These are phyloP conservation scores for Eremomyces bilateralis DNA, from an alignment of 495 filamentous ascomycete genomes.

Conservation along the genomic window DNA sequence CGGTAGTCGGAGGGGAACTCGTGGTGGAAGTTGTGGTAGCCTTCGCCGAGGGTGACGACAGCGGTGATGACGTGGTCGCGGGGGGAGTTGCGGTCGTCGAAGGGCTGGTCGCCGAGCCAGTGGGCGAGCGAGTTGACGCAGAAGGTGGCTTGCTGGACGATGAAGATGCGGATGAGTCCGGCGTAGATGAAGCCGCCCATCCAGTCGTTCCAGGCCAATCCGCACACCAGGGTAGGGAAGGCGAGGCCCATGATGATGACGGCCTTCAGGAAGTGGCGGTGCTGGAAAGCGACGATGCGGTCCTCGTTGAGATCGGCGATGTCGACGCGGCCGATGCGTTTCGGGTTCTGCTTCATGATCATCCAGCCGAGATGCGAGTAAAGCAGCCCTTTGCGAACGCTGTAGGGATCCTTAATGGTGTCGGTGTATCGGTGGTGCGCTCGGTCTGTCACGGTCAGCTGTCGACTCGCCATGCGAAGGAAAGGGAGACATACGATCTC, in stretches of 20 bases:
- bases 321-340: constrained; percentile 62
- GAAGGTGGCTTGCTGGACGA: constrained; percentile 98
- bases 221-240: constrained; percentile 65
- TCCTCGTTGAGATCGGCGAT: constrained; percentile 95
- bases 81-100: constrained; percentile 96
- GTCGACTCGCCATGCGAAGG: background rate
- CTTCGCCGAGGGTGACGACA: constrained; percentile 86
- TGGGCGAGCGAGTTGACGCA: constrained; percentile 98
- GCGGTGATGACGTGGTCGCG: constrained; percentile 94
- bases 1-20: constrained; percentile 98
- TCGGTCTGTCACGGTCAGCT: constrained; percentile 27
- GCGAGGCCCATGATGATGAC: constrained; percentile 73
- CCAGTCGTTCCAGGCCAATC: constrained; percentile 80
- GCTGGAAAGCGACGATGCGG: constrained; percentile 82
- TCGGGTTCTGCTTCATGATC: constrained; percentile 29
- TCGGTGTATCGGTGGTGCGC: constrained; percentile 98
- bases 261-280: constrained; percentile 78
- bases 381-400: constrained; percentile 87
- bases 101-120: constrained; percentile 98
- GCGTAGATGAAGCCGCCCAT: constrained; percentile 82
- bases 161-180: constrained; percentile 89
- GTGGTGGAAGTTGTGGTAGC: constrained; percentile 99
- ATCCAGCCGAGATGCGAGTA: constrained; percentile 87
- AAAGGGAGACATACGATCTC: constrained; percentile 29
- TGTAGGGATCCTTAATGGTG: constrained; percentile 97